Evolutionary conservation across 768 basidiomycete genomes (phyloP), one percentile per base, ranked within the genome.

Genomic region (Leccinum uliginosum): DNA sequence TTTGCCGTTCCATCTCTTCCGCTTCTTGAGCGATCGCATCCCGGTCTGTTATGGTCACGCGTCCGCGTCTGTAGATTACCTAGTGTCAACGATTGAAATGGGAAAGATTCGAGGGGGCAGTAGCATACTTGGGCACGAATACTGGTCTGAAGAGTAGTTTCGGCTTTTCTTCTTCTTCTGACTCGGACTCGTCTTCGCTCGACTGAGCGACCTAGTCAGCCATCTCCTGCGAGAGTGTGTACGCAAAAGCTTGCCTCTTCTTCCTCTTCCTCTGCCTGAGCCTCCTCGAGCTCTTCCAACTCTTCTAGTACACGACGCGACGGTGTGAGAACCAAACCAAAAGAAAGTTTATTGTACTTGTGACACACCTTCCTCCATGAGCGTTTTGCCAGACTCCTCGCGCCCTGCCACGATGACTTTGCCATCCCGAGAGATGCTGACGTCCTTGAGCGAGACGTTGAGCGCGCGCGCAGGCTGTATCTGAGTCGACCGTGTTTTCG

Each of bases 121-220:
- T 3, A 50, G 73, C 87, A 57, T 68, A 95, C 95, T 98, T 98
- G 54, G 91, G 91, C 17, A 98, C 83, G 71, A 98, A 99, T 1
- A 96, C 89, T 2, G 97, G 97, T 60, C 95, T 80, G 72, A 96
- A 93, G 60, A 86, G 83, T 6, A 84, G 75, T 69, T 89, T 87
- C 4, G 85, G 82, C 45, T 83, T 77, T 68, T 87, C 85, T 68
- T 87, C 85, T 56, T 90, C 91, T 65, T 92, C 91, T n/a, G 76
- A 77, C 43, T 79, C 82, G 0, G 86, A 89, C 51, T 85, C 85
- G 72, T 95, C 93, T 75, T 95, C 93, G 71, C 91, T 93, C 35
- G 91, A 91, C 88, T 92, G 57, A 45, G 47, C 26, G 54, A 58
- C 57, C 58, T 54, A 50, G 57, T 65, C 50, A 66, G 60, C 53